A percentile compares a stretch with the other conserved stretches of the same genome.
Conservation (phyloP, 2,329 filamentous ascomycete species). For the Sporothrix brasiliensis region DNA sequence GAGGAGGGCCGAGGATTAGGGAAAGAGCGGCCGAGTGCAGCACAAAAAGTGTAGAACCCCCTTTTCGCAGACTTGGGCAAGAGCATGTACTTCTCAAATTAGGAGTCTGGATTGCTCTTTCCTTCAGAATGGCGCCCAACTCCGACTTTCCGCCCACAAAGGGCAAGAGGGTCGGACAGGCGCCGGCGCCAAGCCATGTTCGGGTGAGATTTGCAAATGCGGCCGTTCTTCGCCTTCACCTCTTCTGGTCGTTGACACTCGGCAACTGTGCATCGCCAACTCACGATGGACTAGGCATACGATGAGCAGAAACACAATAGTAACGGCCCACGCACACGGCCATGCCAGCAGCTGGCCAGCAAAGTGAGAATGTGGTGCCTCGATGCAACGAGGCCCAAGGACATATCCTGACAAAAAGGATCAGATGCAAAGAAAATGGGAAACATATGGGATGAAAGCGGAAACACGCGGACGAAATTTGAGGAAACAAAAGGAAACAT, state of each 20-base stretch:
- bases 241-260: neutral
- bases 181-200: slow-evolving; percentile 14
- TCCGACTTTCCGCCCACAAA: slow-evolving; percentile 8
- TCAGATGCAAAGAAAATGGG: neutral
- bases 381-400: neutral
- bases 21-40: slow-evolving; percentile 20
- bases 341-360: slow-evolving; percentile 3
- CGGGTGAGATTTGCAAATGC: neutral
- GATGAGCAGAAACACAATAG: neutral
- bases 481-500: slow-evolving; percentile 15
- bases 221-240: neutral
- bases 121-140: neutral
- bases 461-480: neutral
- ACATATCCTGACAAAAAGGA: neutral
- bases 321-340: neutral
- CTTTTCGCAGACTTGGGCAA: slow-evolving; percentile 11
- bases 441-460: neutral
- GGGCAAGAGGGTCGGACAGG: slow-evolving; percentile 3
- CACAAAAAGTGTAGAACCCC: neutral
- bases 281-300: neutral
- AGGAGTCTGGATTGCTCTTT: slow-evolving; percentile 4
- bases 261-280: neutral
- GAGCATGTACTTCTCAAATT: neutral
- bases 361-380: no score
- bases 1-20: neutral